A percentile compares a stretch with the other conserved stretches of the same genome.
Conservation (phyloP, 2,329 filamentous ascomycete species). For the Fusarium falciforme region DNA sequence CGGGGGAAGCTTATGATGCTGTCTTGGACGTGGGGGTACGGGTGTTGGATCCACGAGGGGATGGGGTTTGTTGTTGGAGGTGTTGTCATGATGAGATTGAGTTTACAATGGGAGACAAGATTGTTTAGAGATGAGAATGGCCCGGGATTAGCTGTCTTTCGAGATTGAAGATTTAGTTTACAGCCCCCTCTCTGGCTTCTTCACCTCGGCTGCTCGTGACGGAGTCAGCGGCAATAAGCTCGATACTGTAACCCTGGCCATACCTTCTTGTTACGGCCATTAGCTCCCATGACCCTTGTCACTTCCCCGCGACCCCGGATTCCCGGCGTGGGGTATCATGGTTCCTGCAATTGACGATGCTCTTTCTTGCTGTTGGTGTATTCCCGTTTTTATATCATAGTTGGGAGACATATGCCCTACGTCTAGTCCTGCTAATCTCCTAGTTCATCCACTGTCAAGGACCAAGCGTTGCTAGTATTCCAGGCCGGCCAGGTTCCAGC, state of each 20-base stretch:
- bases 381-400: neutral
- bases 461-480: neutral
- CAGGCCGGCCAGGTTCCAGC: neutral
- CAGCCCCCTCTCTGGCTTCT: neutral
- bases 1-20: slow-evolving; percentile 54
- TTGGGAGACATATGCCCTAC: neutral
- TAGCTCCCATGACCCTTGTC: neutral
- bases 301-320: neutral
- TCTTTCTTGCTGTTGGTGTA: neutral
- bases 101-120: neutral
- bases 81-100: slow-evolving; percentile 31
- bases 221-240: neutral
- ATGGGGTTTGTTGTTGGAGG: slow-evolving; percentile 43
- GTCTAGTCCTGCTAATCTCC: neutral
- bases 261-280: neutral
- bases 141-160: neutral
- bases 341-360: neutral
- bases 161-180: neutral
- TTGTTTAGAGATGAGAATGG: neutral
- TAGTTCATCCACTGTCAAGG: neutral
- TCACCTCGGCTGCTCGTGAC: slow-evolving; percentile 9
- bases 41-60: slow-evolving; percentile 49
- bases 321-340: neutral
- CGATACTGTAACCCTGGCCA: neutral
- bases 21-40: slow-evolving; percentile 47